Evolutionary conservation across 768 basidiomycete genomes (phyloP).

Genomic region (Serendipita vermifera): DNA sequence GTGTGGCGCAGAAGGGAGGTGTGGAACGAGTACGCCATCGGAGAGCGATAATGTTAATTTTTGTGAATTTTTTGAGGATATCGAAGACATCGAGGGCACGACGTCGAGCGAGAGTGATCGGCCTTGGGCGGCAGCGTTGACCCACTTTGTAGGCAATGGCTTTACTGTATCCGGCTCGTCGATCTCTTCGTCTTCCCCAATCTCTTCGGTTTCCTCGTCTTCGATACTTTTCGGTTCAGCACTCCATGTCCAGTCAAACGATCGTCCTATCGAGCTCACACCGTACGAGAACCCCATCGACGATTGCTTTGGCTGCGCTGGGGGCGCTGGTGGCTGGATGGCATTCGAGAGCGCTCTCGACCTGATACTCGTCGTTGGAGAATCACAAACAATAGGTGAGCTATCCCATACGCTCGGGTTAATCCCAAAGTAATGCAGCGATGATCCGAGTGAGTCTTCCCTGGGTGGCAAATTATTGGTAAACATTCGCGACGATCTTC

Average conservation of each 20-base stretch:
- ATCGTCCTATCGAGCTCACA: conserved; percentile 71
- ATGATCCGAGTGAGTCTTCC: conserved; percentile 3
- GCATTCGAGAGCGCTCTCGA: no score
- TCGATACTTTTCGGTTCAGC: conserved; percentile 23
- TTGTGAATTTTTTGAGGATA: not conserved
- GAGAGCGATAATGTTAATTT: conserved; percentile 3
- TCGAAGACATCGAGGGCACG: conserved; percentile 16
- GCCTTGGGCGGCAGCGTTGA: not conserved
- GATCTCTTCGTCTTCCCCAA: conserved; percentile 12
- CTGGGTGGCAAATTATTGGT: not conserved
- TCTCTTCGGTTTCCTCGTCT: conserved; percentile 7
- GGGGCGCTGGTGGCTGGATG: no score
- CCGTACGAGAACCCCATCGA: conserved; percentile 64
- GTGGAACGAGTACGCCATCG: not conserved
- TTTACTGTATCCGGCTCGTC: conserved; percentile 10
- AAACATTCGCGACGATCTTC: conserved; percentile 5
- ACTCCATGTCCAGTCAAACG: conserved; percentile 57
- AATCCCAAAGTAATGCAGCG: conserved; percentile 7
- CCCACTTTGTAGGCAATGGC: conserved; percentile 13
- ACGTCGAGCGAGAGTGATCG: conserved; percentile 11
- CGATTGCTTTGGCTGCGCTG: no score
- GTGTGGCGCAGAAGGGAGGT: not conserved
- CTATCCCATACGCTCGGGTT: not conserved
- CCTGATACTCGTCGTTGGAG: no score
- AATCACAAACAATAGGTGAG: not conserved